Evolutionary conservation across 306 rosid species (phyloP), one percentile per base, ranked within the genome.

Genomic region (Urtica urens): DNA sequence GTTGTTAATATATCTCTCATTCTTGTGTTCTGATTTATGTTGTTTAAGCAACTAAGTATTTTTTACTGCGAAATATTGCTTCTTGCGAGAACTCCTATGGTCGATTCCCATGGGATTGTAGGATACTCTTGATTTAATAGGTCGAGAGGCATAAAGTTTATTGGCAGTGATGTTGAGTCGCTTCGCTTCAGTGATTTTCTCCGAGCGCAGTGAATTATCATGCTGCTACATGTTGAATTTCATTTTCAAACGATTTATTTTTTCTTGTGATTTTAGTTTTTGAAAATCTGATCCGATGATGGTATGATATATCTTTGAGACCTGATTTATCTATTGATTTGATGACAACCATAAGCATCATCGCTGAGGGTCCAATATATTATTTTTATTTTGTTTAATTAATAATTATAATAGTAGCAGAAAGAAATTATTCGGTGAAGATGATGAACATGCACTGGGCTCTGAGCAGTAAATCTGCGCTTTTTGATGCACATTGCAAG

Each of bases 291-390:
- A 45, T 82, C 86, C 95, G n/a, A 58, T 92, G 96, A 92, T 92
- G 99, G 94, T 84, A 82, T 85, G 81, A 3, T 59, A n/a, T n/a
- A 92, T 92, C 99, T 92, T 92, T 82, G 99, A 92, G 99, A 92
- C 86, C 99, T 92, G 96, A 92, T 73, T 51, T 22, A 69, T 54
- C 27, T 35, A 35, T n/a, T n/a, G 52, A 38, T 60, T 74, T 73
- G 99, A 85, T 82, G 99, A 82, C 56, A 82, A 25, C 81, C 49
- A 71, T 25, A 92, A 92, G 99, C 99, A 77, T 75, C 17, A 10
- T 52, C 3, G 33, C 99, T 92, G 99, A 92, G 99, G 85, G 79
- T 49, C 70, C 59, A 20, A 2, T 6, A 23, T 13, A 0, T 4
- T 45, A 9, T 0, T 6, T 3, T 1, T 29, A 2, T 19, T 3